phyloP scores from a whole-genome alignment of 768 basidiomycete species.

The Tricholoma sp. region DNA sequence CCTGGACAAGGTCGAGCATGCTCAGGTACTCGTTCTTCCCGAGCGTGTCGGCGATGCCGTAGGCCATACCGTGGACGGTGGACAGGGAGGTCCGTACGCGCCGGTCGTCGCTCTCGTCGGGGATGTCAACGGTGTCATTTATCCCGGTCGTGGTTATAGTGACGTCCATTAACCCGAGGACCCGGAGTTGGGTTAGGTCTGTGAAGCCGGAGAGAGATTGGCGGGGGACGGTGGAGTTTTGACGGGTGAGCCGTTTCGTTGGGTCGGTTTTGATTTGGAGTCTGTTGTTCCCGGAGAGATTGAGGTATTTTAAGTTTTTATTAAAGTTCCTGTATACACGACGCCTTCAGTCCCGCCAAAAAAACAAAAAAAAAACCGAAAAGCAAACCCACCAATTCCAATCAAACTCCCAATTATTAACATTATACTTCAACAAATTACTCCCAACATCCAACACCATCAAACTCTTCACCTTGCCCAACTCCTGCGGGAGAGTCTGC shows the following conservation, averaged over 20 bases:
- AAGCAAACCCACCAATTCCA: constrained; percentile 84
- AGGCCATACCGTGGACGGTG: constrained; percentile 87
- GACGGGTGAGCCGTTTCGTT: constrained; percentile 27
- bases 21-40: constrained; percentile 74
- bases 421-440: constrained; percentile 93
- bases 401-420: constrained; percentile 97
- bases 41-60: constrained; percentile 93
- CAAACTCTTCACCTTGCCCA: constrained; percentile 76
- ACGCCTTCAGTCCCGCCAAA: background rate
- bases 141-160: constrained; percentile 65
- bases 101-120: constrained; percentile 82
- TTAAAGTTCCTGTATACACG: constrained; percentile 82
- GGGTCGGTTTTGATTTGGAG: constrained; percentile 87
- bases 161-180: constrained; percentile 98
- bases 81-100: constrained; percentile 89
- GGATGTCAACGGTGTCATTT: constrained; percentile 51
- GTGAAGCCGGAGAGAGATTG: constrained; percentile 76
- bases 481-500: constrained; percentile 86
- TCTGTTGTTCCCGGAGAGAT: constrained; percentile 94
- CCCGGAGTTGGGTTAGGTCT: constrained; percentile 75
- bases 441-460: constrained; percentile 88
- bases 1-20: constrained; percentile 90
- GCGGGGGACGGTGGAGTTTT: constrained; percentile 19
- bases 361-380: background rate
- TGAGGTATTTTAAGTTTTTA: constrained; percentile 86